Evolutionary conservation across 2,329 filamentous ascomycete genomes (phyloP).

Genomic region (Neonectria faginata): DNA sequence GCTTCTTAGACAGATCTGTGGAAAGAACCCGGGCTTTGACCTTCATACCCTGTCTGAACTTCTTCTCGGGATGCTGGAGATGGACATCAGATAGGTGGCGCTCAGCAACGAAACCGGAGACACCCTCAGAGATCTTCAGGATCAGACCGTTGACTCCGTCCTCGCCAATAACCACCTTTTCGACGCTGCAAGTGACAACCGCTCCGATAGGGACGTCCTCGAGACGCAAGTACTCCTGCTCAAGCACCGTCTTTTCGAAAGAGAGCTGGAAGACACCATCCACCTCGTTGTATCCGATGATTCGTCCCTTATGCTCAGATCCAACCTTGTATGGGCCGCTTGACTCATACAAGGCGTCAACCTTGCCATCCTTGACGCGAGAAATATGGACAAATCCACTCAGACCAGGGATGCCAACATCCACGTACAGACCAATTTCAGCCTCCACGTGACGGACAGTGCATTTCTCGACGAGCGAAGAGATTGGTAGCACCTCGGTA

Average conservation of each 20-base stretch:
- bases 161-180: constrained; percentile 83
- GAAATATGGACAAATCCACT: constrained; percentile 97
- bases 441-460: constrained; percentile 84
- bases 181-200: constrained; percentile 83
- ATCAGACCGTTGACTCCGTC: constrained; percentile 85
- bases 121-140: constrained; percentile 85
- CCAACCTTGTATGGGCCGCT: constrained; percentile 83
- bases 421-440: constrained; percentile 83
- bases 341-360: constrained; percentile 82
- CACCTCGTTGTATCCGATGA: constrained; percentile 87
- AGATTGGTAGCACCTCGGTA: constrained; percentile 73
- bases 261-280: constrained; percentile 90
- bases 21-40: constrained; percentile 90
- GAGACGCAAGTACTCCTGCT: constrained; percentile 90
- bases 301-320: constrained; percentile 81
- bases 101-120: constrained; percentile 88
- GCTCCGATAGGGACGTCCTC: constrained; percentile 89
- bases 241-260: constrained; percentile 82
- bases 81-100: constrained; percentile 89
- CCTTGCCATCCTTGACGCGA: constrained; percentile 86
- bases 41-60: constrained; percentile 87
- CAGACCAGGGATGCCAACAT: constrained; percentile 72
- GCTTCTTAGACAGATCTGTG: constrained; percentile 78
- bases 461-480: constrained; percentile 80
- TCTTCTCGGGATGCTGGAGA: constrained; percentile 93